Conservation (phyloP, 352 stramenopile genomes). For the Phytopythium litorale region DNA sequence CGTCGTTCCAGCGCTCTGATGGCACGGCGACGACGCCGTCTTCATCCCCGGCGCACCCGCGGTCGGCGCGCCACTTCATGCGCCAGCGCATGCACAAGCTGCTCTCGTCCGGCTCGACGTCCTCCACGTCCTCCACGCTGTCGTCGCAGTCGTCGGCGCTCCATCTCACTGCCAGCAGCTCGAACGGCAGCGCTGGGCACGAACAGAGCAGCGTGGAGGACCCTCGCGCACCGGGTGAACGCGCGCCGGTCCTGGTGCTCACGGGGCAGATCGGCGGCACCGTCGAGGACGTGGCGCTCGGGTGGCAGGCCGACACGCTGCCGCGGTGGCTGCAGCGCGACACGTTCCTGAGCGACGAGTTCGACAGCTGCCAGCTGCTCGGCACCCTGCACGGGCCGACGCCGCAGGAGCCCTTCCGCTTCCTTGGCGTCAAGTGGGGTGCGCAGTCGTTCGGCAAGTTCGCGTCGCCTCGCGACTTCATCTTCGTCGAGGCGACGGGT, state of each 20-base stretch:
- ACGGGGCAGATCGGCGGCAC: constrained; percentile 33
- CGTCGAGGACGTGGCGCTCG: constrained; percentile 39
- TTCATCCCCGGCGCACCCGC: neutral
- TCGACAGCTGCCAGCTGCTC: constrained; percentile 34
- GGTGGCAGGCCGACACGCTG: constrained; percentile 37
- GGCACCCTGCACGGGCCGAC: constrained; percentile 27
- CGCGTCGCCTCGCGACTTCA: constrained; percentile 33
- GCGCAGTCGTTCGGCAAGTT: constrained; percentile 33
- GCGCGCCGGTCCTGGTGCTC: constrained; percentile 29
- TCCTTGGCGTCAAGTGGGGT: constrained; percentile 44
- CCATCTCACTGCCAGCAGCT: neutral
- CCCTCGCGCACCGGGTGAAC: constrained; percentile 6
- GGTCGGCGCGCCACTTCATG: neutral
- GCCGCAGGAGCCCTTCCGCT: constrained; percentile 35
- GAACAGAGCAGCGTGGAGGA: neutral
- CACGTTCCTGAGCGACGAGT: constrained; percentile 32
- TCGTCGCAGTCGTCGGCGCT: neutral
- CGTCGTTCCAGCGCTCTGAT: neutral
- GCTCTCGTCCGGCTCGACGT: constrained; percentile 1
- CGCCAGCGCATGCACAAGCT: constrained; percentile 2
- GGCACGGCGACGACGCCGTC: neutral
- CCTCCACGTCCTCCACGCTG: constrained; percentile 1
- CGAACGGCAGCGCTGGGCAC: neutral
- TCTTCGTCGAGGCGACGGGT: constrained; percentile 46
- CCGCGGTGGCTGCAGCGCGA: constrained; percentile 32